Base-by-base conservation (phyloP, 148 eudicot species). In the Polygonum maritimum region DNA sequence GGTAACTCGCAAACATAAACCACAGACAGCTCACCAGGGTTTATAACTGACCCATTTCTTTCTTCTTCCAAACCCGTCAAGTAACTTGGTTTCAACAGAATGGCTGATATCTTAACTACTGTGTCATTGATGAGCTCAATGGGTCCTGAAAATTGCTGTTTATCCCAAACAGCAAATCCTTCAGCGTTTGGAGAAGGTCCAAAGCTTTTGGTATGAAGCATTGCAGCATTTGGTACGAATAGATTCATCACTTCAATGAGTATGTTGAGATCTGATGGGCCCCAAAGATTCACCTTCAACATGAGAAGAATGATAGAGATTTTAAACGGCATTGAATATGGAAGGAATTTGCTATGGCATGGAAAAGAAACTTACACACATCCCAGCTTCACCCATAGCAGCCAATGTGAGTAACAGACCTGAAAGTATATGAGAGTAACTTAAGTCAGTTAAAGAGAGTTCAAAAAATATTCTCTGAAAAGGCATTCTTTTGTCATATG, bases 361-460 rank as follows among this genome's bases (percentile, higher is more conserved):
- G 21, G 71, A 67, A 21, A 67, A 67, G 52, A 39, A 76, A 89
- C 97, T 87, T 80, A 95, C 97, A 49, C 92, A 84, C 86, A 92
- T 78, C 78, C 98, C 73, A 35, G 11, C 96, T 82, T 90, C 91
- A 79, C 91, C 94, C 47, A 72, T 44, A 72, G 22, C 3, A 83
- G 98, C 98, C 87, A 95, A 81, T 73, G 98, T 92, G 83, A 92
- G 81, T 75, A 94, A 79, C 71, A 94, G 91, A 79, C 98, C 97
- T 94, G 89, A 69, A 63, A 38, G 74, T 22, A 81, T 22, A n/a
- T 73, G 73, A 62, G 73, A 12, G 1, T 60, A 63, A 63, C 70
- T 63, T 63, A 63, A 57, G 35, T 11, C 9, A 41, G 21, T 5
- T 15, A 67, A 36, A 35, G 5, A 4, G 41, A 65, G 71, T 33